These are phyloP conservation scores for Corrigiola litoralis DNA, from an alignment of 179 eudicot genomes.

Conservation along the genomic window DNA sequence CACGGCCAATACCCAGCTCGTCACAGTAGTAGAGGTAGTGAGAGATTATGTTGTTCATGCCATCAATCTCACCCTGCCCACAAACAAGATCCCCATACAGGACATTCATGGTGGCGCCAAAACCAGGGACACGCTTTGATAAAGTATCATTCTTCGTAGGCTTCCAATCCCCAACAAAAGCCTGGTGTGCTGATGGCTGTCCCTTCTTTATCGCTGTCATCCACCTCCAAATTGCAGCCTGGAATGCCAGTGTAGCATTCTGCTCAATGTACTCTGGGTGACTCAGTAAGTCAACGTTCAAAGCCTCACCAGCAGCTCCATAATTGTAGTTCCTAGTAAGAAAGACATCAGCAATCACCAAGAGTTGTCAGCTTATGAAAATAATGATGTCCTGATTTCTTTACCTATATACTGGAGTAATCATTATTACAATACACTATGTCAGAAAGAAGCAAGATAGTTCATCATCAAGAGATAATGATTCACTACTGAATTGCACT, in stretches of 20 bases:
- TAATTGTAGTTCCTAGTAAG: slow-evolving; percentile 81
- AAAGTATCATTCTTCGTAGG: slow-evolving; percentile 88
- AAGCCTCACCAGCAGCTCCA: slow-evolving; percentile 63
- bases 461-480: no score
- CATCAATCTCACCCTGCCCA: slow-evolving; percentile 71
- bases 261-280: slow-evolving; percentile 96
- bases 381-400: no score
- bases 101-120: slow-evolving; percentile 80
- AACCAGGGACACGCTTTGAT: slow-evolving; percentile 76
- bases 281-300: slow-evolving; percentile 60
- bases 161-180: slow-evolving; percentile 74
- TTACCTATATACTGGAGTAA: no score
- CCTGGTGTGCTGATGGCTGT: slow-evolving; percentile 78
- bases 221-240: slow-evolving; percentile 83
- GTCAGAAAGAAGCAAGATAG: no score
- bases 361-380: background rate
- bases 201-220: slow-evolving; percentile 74
- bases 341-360: slow-evolving; percentile 3
- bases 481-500: no score
- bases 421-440: no score
- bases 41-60: slow-evolving; percentile 65
- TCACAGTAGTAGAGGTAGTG: slow-evolving; percentile 79
- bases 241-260: slow-evolving; percentile 85
- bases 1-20: slow-evolving; percentile 79
- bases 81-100: slow-evolving; percentile 69